Percentiles rank a stretch among this genome's conserved stretches.
These are phyloP conservation scores for Venturia asperata DNA, from an alignment of 2,329 filamentous ascomycete species.

Conservation along the genomic window DNA sequence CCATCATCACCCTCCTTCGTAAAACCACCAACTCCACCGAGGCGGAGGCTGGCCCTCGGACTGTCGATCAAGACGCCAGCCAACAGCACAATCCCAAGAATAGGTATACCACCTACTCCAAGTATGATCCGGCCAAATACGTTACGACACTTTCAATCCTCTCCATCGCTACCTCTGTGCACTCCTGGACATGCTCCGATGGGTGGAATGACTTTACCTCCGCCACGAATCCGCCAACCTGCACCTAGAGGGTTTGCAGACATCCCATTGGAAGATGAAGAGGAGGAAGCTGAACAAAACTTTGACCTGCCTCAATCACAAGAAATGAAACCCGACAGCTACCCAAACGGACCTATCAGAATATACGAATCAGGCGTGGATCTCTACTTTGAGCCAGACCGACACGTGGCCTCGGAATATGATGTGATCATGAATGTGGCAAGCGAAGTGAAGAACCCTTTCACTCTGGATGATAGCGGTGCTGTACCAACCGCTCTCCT, in stretches of 20 bases:
- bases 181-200: conserved; percentile 44
- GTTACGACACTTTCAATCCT: conserved; percentile 56
- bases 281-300: conserved; percentile 50
- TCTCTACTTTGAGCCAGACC: conserved; percentile 72
- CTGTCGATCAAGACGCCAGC: conserved; percentile 62
- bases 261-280: conserved; percentile 67
- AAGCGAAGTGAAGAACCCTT: conserved; percentile 72
- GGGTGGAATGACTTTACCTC: conserved; percentile 46
- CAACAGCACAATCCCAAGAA: conserved; percentile 52
- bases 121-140: conserved; percentile 42
- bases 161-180: conserved; percentile 51
- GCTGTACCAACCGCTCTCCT: conserved; percentile 22
- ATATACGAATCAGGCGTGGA: conserved; percentile 74
- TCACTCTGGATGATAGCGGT: conserved; percentile 37
- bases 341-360: conserved; percentile 72
- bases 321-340: conserved; percentile 68
- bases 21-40: conserved; percentile 64
- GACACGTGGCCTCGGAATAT: conserved; percentile 67
- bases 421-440: conserved; percentile 82
- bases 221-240: conserved; percentile 30
- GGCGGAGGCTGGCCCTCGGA: conserved; percentile 61
- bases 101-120: conserved; percentile 52
- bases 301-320: conserved; percentile 52
- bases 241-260: conserved; percentile 38
- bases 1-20: conserved; percentile 71